Percentiles rank a stretch among this genome's conserved stretches.
Evolutionary conservation across 2,329 filamentous ascomycete genomes (phyloP).

Genomic region (Pseudogymnoascus sp.): DNA sequence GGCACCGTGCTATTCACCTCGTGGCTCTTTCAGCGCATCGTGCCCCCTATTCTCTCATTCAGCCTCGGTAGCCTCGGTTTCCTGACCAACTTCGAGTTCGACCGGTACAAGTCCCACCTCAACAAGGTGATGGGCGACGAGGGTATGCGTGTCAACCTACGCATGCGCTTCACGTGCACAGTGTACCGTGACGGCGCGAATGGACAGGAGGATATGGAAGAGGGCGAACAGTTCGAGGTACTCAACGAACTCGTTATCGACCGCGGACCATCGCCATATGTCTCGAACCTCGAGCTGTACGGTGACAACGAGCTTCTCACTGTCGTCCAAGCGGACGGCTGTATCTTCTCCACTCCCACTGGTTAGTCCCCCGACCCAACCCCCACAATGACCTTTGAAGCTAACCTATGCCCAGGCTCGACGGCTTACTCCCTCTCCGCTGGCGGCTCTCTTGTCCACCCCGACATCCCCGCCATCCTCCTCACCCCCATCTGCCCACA

Average conservation of each 20-base stretch:
- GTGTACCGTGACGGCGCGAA: constrained; percentile 67
- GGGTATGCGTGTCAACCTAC: constrained; percentile 93
- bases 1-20: constrained; percentile 83
- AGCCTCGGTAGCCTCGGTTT: constrained; percentile 81
- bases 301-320: constrained; percentile 92
- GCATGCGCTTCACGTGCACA: constrained; percentile 98
- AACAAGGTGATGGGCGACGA: constrained; percentile 86
- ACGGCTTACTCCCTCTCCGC: constrained; percentile 96
- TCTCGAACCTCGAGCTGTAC: constrained; percentile 93
- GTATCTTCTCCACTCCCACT: constrained; percentile 95
- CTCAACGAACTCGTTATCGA: constrained; percentile 98
- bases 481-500: constrained; percentile 97
- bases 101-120: constrained; percentile 78
- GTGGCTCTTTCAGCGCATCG: constrained; percentile 85
- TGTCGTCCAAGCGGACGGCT: constrained; percentile 91
- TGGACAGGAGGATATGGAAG: constrained; percentile 63
- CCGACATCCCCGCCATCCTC: constrained; percentile 92
- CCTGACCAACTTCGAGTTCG: constrained; percentile 80
- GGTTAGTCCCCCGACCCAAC: constrained; percentile 36
- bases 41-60: constrained; percentile 78
- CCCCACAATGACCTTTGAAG: neutral
- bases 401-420: constrained; percentile 41
- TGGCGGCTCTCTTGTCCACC: constrained; percentile 89
- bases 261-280: constrained; percentile 90
- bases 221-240: constrained; percentile 94